Evolutionary conservation across 2,329 filamentous ascomycete species (phyloP).

Genomic region (Aureobasidium mangrovei): DNA sequence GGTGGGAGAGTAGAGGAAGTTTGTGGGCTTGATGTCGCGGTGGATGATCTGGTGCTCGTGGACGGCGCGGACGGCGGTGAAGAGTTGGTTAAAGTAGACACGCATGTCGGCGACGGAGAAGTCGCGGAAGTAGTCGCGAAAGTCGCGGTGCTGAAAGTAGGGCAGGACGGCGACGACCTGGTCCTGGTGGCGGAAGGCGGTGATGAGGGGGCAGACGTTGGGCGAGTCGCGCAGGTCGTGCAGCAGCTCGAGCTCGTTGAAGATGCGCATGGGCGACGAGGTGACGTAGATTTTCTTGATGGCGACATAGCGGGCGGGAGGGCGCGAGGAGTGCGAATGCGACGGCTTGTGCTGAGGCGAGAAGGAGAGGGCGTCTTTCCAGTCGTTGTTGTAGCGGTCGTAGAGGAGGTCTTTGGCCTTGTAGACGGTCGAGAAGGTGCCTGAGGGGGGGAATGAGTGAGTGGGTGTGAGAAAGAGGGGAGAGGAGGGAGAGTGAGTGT

Average conservation of each 20-base stretch:
- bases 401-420: slow-evolving; percentile 93
- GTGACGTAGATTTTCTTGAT: slow-evolving; percentile 99
- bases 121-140: slow-evolving; percentile 85
- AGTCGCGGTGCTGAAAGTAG: slow-evolving; percentile 93
- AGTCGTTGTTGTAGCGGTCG: slow-evolving; percentile 72
- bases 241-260: slow-evolving; percentile 91
- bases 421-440: slow-evolving; percentile 97
- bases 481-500: neutral
- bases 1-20: slow-evolving; percentile 84
- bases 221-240: slow-evolving; percentile 75
- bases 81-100: slow-evolving; percentile 80
- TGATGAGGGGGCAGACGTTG: slow-evolving; percentile 90
- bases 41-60: slow-evolving; percentile 82
- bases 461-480: neutral
- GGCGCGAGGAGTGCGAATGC: slow-evolving; percentile 29
- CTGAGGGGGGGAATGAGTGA: slow-evolving; percentile 36
- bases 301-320: slow-evolving; percentile 69
- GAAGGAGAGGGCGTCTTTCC: slow-evolving; percentile 55
- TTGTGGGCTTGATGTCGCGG: slow-evolving; percentile 94
- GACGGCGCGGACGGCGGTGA: slow-evolving; percentile 74
- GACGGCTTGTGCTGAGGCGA: slow-evolving; percentile 53
- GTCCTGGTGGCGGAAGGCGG: slow-evolving; percentile 88
- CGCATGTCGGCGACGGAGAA: slow-evolving; percentile 81
- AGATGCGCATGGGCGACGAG: slow-evolving; percentile 82
- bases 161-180: slow-evolving; percentile 92